Conservation (phyloP, 805 yeast genomes). For the Wickerhamomyces strasburgensis region DNA sequence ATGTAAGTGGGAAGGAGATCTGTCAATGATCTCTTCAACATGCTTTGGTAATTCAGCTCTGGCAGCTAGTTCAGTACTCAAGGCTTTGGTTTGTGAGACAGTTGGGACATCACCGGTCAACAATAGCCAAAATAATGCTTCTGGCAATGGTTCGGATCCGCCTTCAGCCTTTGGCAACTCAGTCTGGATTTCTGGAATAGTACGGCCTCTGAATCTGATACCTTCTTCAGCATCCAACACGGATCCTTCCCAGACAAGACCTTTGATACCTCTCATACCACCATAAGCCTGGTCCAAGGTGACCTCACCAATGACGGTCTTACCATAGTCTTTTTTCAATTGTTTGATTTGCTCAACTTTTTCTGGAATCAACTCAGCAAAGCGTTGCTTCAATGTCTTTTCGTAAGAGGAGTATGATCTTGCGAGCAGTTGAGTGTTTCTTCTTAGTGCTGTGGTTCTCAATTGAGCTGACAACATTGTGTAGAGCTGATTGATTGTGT, state of each 20-base stretch:
- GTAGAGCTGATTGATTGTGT: background rate
- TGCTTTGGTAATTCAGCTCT: constrained; percentile 75
- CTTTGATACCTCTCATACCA: constrained; percentile 87
- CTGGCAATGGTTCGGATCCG: constrained; percentile 65
- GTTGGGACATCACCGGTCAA: constrained; percentile 83
- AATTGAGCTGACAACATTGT: background rate
- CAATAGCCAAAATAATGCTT: constrained; percentile 76
- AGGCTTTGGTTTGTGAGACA: constrained; percentile 60
- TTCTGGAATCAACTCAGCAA: constrained; percentile 87
- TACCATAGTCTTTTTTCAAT: constrained; percentile 87
- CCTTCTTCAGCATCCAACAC: constrained; percentile 83
- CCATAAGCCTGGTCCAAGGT: constrained; percentile 79
- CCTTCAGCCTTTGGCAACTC: constrained; percentile 73
- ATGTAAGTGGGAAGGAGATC: constrained; percentile 70
- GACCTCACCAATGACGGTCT: constrained; percentile 65
- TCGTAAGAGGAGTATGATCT: constrained; percentile 27
- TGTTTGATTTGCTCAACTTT: constrained; percentile 83
- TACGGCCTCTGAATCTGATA: constrained; percentile 78
- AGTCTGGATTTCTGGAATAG: constrained; percentile 73
- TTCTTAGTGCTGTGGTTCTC: constrained; percentile 12
- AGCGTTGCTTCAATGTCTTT: constrained; percentile 85
- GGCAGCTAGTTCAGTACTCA: constrained; percentile 73
- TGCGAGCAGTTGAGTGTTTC: constrained; percentile 10
- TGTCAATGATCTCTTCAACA: constrained; percentile 66
- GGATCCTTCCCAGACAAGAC: constrained; percentile 86